Conservation (phyloP, 202 grass and related monocot species). For the Schoenoplectus triqueter region DNA sequence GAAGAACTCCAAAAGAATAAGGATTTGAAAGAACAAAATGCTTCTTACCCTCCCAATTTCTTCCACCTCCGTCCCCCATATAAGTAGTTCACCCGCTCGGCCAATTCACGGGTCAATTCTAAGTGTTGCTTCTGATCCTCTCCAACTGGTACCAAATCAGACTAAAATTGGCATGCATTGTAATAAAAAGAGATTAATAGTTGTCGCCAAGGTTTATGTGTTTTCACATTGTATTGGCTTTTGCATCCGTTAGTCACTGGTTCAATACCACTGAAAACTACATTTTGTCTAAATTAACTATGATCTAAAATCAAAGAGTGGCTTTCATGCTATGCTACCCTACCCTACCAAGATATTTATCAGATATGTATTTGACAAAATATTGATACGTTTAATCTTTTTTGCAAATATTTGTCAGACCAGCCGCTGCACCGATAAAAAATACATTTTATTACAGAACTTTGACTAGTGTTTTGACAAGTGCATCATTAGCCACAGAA, state of each 20-base stretch:
- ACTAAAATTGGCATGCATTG: constrained; percentile 52
- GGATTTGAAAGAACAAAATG: constrained; percentile 12
- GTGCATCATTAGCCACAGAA: no score
- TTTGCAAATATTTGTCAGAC: no score
- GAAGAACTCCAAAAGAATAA: constrained; percentile 23
- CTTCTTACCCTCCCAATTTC: constrained; percentile 84
- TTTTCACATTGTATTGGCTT: neutral
- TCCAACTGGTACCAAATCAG: constrained; percentile 97
- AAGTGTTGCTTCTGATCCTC: constrained; percentile 99
- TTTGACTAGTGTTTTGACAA: no score
- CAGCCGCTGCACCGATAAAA: no score
- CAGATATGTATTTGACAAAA: neutral
- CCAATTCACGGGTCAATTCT: constrained; percentile 96
- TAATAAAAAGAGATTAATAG: constrained; percentile 29
- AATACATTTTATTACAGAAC: no score
- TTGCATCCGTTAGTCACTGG: neutral
- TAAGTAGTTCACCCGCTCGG: constrained; percentile 87
- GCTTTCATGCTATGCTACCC: neutral
- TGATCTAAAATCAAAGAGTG: neutral
- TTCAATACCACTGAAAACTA: constrained; percentile 14
- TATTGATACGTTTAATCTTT: no score
- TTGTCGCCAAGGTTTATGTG: neutral
- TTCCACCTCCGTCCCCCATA: constrained; percentile 97
- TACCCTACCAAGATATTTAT: no score
- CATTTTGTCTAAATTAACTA: neutral